phyloP scores from a whole-genome alignment of 2,329 filamentous ascomycete species.

The Penicillium sp. region DNA sequence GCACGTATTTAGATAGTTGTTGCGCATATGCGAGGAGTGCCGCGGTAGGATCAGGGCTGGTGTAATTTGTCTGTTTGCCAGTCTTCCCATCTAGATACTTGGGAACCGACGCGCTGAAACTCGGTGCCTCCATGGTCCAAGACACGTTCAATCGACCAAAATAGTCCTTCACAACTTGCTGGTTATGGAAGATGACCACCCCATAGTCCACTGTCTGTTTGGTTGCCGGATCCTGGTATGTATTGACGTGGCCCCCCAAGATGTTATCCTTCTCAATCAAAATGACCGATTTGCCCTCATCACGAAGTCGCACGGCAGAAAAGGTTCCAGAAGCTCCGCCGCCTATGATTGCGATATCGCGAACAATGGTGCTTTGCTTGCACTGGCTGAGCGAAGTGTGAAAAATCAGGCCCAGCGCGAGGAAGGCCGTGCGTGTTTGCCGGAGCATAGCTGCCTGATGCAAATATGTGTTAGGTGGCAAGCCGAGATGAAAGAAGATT shows the following conservation, averaged over 20 bases:
- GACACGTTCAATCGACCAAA: conserved; percentile 31
- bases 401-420: not conserved
- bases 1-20: conserved; percentile 25
- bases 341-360: conserved; percentile 17
- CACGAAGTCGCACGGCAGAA: conserved; percentile 22
- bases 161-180: conserved; percentile 31
- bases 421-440: not conserved
- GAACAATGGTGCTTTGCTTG: conserved; percentile 14
- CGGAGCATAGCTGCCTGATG: not conserved
- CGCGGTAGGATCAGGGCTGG: conserved; percentile 3
- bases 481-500: not conserved
- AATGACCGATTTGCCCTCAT: conserved; percentile 32
- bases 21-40: conserved; percentile 25
- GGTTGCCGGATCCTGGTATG: conserved; percentile 29
- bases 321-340: conserved; percentile 14
- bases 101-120: conserved; percentile 13
- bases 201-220: conserved; percentile 33
- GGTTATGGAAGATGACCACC: conserved; percentile 32
- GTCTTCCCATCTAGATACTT: conserved; percentile 28
- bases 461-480: too few relatives aligned
- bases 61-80: conserved; percentile 24
- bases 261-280: conserved; percentile 36
- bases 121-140: conserved; percentile 1
- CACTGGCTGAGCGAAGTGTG: conserved; percentile 13
- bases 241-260: conserved; percentile 38